Base-by-base conservation (phyloP, 176 grass and related monocot genomes). In the Pontederia paniculata region DNA sequence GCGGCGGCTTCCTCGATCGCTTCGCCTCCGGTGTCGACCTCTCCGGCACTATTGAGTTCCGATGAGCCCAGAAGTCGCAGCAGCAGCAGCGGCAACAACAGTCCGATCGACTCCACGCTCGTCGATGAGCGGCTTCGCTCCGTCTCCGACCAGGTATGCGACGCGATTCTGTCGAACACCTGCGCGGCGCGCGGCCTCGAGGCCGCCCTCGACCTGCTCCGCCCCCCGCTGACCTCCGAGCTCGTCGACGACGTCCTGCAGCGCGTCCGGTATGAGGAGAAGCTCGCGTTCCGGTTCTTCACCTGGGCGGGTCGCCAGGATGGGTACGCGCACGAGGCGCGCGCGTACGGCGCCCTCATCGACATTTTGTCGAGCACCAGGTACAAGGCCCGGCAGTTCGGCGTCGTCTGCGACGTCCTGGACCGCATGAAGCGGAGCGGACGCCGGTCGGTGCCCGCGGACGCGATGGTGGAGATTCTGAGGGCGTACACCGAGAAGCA, bases 201-300 rank as follows among this genome's bases (percentile, higher is more conserved):
- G 42, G 42, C 45, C 14, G 9, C 46, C 17, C 66, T 80, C 5
- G 63, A 73, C 69, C 72, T 21, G 16, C 76, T 97, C 60, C 71
- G 48, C 18, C 62, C 81, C 25, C 52, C 65, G 54, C 65, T 87
- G 51, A 87, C 74, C 47, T 90, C 82, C 59, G 74, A 76, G 70
- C 50, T 84, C 42, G 86, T 90, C 9, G 47, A 77, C 21, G 86
- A 87, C 50, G 58, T 90, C 14, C 70, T 97, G 55, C 86, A 84
- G 37, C 78, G 83, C 44, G 61, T 97, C 49, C 71, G 83, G 9
- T 97, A 97, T 51, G 86, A 97, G 60, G 91, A 97, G 74, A 90
- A 84, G 74, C 72, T 90, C 55, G 80, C 86, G 13, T 97, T 97
- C 70, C 58, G 83, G 12, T 97, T 97, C 74, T 97, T 97, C 71